phyloP scores from a whole-genome alignment of 208 protist genomes.

The Acanthamoeba rhysodes region DNA sequence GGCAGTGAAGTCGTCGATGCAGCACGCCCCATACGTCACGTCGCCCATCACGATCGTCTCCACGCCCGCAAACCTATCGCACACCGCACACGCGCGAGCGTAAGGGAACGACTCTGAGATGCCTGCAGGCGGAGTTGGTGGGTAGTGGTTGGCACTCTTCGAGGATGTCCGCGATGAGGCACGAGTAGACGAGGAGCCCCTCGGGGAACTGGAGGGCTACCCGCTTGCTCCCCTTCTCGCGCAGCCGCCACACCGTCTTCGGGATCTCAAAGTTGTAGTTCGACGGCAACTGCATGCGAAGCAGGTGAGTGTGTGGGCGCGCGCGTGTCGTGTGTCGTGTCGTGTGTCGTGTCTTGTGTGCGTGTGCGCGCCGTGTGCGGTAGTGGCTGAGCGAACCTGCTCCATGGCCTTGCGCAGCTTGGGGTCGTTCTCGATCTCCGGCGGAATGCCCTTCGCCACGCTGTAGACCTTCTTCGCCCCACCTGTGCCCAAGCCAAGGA shows the following conservation, averaged over 20 bases:
- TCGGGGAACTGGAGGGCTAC: slow-evolving; percentile 99
- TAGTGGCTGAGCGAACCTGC: neutral
- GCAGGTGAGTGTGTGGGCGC: too few relatives aligned
- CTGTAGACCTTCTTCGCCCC: slow-evolving; percentile 61
- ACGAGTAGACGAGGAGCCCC: slow-evolving; percentile 98
- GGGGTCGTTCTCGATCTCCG: slow-evolving; percentile 60
- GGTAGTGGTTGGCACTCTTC: slow-evolving; percentile 87
- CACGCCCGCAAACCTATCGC: slow-evolving; percentile 89
- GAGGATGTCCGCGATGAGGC: slow-evolving; percentile 97
- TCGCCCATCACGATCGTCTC: slow-evolving; percentile 98
- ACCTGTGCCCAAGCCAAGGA: neutral
- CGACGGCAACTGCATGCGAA: slow-evolving; percentile 89
- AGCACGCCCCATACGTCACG: slow-evolving; percentile 99
- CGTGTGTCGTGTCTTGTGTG: too few relatives aligned
- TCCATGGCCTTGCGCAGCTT: slow-evolving; percentile 60
- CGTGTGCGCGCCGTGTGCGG: neutral
- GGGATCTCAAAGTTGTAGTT: slow-evolving; percentile 99
- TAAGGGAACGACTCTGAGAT: neutral
- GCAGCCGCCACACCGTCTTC: slow-evolving; percentile 97
- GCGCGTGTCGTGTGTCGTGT: neutral
- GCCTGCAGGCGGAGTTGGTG: neutral
- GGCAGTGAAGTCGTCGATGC: slow-evolving; percentile 99
- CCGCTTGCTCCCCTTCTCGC: slow-evolving; percentile 81
- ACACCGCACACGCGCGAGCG: neutral
- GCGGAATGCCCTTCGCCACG: slow-evolving; percentile 26